These are phyloP conservation scores for Allium fistulosum DNA, from an alignment of 106 monocot genomes.

Conservation along the genomic window DNA sequence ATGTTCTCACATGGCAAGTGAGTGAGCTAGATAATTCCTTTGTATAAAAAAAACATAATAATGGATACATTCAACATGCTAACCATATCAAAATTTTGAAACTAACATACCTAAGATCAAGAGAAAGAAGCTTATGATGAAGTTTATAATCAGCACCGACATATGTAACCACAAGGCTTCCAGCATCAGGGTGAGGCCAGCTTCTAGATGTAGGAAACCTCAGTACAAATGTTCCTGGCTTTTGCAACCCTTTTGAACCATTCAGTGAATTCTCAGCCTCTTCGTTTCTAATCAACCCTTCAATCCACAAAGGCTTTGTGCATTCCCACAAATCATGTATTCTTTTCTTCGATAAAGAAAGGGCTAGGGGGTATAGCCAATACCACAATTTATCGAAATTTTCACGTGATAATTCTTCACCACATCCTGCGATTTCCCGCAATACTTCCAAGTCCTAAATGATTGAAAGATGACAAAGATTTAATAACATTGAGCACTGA, in stretches of 20 bases:
- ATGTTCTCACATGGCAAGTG: too few species aligned
- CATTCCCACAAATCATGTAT: conserved; percentile 65
- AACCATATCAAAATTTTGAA: not conserved
- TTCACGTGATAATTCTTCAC: conserved; percentile 46
- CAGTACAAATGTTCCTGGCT: conserved; percentile 79
- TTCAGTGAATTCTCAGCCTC: conserved; percentile 72
- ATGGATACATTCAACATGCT: too few species aligned
- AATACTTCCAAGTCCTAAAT: conserved; percentile 84
- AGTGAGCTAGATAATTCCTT: too few species aligned
- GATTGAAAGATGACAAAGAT: not conserved
- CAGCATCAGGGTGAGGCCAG: conserved; percentile 99
- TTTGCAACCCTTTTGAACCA: conserved; percentile 25
- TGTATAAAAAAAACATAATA: too few species aligned
- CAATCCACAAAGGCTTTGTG: conserved; percentile 67
- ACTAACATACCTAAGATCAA: conserved; percentile 45
- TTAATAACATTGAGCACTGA: too few species aligned
- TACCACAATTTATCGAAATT: conserved; percentile 80
- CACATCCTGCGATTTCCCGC: conserved; percentile 69
- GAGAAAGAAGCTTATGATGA: conserved; percentile 70
- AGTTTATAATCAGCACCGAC: conserved; percentile 49
- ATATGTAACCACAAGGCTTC: conserved; percentile 79
- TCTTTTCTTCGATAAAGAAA: conserved; percentile 47
- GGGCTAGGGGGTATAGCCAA: conserved; percentile 86
- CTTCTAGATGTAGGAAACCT: conserved; percentile 92
- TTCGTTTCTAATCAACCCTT: conserved; percentile 81